Base-by-base conservation (phyloP, 345 rosid genomes). In the Trapa bicornis region DNA sequence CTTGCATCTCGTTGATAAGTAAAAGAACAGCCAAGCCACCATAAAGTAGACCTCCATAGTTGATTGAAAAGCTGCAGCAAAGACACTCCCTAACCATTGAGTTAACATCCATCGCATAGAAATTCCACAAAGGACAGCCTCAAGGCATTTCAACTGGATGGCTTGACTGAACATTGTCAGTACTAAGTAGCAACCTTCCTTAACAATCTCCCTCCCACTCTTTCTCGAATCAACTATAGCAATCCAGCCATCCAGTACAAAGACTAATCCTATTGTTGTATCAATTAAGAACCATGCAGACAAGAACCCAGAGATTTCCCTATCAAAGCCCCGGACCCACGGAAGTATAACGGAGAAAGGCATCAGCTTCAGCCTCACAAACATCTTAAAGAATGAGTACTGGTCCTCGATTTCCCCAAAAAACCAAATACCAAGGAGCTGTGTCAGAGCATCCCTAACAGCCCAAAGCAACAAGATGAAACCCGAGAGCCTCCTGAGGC, bases 331-430 rank as follows among this genome's bases (percentile, higher is more conserved):
- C 12, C 77, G 72, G 37, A 89, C 82, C 99, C 97, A 88, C 0
- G 95, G 97, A 0, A 85, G 83, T 88, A 82, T 81, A 61, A 85
- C 84, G 3, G 92, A 87, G 80, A 94, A 88, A 8, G 97, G 99
- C 91, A 91, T 86, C 85, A 94, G 72, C 76, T 91, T 94, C 71
- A 91, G 73, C 85, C 95, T 80, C 71, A 94, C 80, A 78, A 94
- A 88, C 1, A 91, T 79, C 85, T 87, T 85, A 53, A 88, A 89
- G 77, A 94, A 87, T 0, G 96, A 86, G 79, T 77, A 88, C 65
- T 88, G 97, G 82, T 94, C 96, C 77, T 94, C 88, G 56, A 90
- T 81, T 54, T 88, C 92, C 5, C 97, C 96, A 47, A 94, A 88
- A 69, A 80, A 86, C 97, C 96, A 90, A 72, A 91, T 76, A 3